These are phyloP conservation scores for Eucalyptus brandiana DNA, from an alignment of 345 rosid species.

Conservation along the genomic window DNA sequence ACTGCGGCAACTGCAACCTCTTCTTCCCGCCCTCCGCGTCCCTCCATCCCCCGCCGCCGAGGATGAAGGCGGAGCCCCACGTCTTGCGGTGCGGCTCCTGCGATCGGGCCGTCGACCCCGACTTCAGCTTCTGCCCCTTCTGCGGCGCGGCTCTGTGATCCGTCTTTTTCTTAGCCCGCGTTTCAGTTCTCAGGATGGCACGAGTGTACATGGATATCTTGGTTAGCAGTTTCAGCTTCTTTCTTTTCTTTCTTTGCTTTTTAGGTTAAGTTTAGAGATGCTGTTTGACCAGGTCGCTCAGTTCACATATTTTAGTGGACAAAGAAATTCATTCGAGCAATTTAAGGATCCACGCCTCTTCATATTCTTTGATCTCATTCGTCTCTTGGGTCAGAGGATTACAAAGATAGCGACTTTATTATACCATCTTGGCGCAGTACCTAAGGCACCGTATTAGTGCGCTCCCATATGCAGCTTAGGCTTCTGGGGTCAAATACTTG, in stretches of 20 bases:
- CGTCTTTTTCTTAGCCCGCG: background rate
- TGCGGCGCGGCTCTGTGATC: conserved; percentile 48
- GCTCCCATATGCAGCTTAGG: background rate
- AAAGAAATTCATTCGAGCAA: background rate
- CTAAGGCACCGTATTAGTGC: background rate
- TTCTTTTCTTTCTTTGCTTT: background rate
- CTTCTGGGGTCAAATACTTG: background rate
- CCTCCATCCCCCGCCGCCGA: background rate
- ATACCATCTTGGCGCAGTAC: background rate
- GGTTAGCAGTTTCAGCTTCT: background rate
- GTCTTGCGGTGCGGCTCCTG: conserved; percentile 50
- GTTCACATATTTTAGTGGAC: background rate
- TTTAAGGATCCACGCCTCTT: background rate
- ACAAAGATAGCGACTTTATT: background rate
- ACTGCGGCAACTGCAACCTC: conserved; percentile 50
- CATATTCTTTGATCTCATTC: background rate
- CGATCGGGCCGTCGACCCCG: conserved; percentile 39
- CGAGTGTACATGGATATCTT: background rate
- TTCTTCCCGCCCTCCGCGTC: conserved; percentile 45
- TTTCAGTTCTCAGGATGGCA: background rate
- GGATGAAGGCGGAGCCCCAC: background rate
- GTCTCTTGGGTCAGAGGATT: background rate
- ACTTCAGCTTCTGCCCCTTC: conserved; percentile 73
- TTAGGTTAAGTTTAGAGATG: background rate
- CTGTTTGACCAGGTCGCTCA: background rate